Conservation (phyloP, 371 early-diverging fungal genomes). For the Quaeritorhiza haematococci region DNA sequence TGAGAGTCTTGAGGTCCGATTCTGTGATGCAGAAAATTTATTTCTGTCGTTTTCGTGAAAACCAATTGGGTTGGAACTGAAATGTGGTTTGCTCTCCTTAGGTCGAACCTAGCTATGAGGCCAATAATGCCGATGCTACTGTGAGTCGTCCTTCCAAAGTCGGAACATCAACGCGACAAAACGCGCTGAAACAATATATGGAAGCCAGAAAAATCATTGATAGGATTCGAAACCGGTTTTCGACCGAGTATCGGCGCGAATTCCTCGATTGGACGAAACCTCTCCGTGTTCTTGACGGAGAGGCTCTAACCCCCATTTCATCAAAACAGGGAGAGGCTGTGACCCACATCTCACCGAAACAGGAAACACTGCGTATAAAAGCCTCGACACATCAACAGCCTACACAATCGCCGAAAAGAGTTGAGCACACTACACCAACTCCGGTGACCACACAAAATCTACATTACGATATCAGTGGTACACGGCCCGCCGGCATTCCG, state of each 20-base stretch:
- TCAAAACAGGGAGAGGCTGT: neutral
- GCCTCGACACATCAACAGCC: neutral
- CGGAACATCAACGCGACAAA: neutral
- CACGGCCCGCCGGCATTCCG: neutral
- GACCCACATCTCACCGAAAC: neutral
- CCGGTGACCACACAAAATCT: neutral
- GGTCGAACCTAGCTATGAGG: too few species aligned
- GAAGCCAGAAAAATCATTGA: neutral
- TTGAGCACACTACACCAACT: neutral
- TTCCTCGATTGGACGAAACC: neutral
- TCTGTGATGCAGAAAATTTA: too few species aligned
- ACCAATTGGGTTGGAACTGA: too few species aligned
- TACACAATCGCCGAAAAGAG: neutral
- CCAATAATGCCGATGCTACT: too few species aligned
- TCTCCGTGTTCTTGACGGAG: neutral
- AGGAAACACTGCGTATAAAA: too few species aligned
- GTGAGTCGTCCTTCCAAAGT: too few species aligned
- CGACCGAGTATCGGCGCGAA: neutral
- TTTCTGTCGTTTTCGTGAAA: too few species aligned
- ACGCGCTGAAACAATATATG: neutral
- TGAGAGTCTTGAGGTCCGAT: too few species aligned
- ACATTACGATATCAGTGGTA: neutral
- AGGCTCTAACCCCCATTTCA: neutral
- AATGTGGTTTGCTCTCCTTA: too few species aligned
- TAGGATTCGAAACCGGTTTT: neutral